Conservation (phyloP, 129 eudicot species). For the Centella asiatica region DNA sequence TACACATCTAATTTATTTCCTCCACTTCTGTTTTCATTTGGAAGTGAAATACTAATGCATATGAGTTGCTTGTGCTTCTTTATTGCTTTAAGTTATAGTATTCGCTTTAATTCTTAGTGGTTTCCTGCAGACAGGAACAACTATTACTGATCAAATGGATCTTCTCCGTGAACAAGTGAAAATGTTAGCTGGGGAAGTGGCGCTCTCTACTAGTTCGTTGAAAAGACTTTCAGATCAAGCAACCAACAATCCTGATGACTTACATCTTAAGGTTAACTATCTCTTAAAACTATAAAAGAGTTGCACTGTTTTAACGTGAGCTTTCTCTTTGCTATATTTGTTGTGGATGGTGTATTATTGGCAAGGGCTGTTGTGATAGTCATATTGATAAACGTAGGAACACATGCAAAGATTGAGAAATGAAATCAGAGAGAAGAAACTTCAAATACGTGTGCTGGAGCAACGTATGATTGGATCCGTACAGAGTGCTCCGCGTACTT, state of each 20-base stretch:
- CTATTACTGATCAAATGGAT: constrained; percentile 74
- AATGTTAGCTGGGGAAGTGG: constrained; percentile 86
- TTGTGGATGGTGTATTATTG: constrained; percentile 11
- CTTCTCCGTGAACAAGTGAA: constrained; percentile 73
- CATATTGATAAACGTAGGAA: constrained; percentile 29
- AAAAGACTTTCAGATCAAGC: constrained; percentile 71
- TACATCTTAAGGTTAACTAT: constrained; percentile 44
- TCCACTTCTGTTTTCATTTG: too few relatives aligned
- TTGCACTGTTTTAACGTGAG: constrained; percentile 2
- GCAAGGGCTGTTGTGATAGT: constrained; percentile 13
- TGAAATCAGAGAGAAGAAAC: constrained; percentile 73
- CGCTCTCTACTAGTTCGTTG: constrained; percentile 63
- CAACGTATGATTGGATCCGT: constrained; percentile 68
- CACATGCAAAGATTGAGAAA: constrained; percentile 51
- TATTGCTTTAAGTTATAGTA: not conserved
- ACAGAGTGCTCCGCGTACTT: constrained; percentile 36
- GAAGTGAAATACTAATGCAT: not conserved
- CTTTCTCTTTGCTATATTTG: not conserved
- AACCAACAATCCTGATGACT: constrained; percentile 51
- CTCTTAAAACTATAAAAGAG: not conserved
- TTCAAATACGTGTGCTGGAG: constrained; percentile 60
- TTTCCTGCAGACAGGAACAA: constrained; percentile 59
- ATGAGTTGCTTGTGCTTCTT: not conserved
- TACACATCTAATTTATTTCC: too few relatives aligned
- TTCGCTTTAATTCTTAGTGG: constrained; percentile 8